A percentile compares a stretch with the other conserved stretches of the same genome.
phyloP scores from a whole-genome alignment of 2,329 filamentous ascomycete genomes.

The Arthroderma sp. region DNA sequence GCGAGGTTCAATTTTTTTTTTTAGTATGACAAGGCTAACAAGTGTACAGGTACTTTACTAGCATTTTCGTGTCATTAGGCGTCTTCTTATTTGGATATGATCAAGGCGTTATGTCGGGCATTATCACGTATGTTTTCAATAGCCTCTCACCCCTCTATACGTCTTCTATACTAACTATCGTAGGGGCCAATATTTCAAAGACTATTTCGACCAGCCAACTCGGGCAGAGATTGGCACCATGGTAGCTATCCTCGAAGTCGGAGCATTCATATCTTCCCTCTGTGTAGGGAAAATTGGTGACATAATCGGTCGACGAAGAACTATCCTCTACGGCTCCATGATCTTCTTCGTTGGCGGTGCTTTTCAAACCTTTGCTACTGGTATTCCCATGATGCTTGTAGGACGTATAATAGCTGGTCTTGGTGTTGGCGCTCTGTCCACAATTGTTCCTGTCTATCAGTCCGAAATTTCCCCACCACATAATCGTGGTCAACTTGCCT shows the following conservation, averaged over 20 bases:
- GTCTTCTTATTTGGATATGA: constrained; percentile 56
- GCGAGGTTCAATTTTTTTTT: constrained; percentile 17
- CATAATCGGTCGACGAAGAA: constrained; percentile 74
- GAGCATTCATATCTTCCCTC: constrained; percentile 81
- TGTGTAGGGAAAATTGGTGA: constrained; percentile 81
- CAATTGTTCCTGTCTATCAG: constrained; percentile 87
- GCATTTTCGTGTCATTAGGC: constrained; percentile 56
- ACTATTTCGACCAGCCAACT: constrained; percentile 84
- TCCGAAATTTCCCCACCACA: constrained; percentile 94
- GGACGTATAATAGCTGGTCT: constrained; percentile 75
- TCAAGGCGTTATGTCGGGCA: constrained; percentile 54
- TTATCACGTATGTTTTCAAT: constrained; percentile 57
- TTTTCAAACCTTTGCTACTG: constrained; percentile 66
- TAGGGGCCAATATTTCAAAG: constrained; percentile 69
- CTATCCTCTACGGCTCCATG: constrained; percentile 85
- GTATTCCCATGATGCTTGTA: constrained; percentile 78
- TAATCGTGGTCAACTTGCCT: constrained; percentile 87
- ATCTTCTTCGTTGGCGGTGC: constrained; percentile 78
- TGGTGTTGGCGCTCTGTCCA: constrained; percentile 77
- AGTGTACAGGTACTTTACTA: constrained; percentile 73
- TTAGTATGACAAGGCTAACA: background rate
- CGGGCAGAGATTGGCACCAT: constrained; percentile 85
- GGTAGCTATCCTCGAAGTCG: constrained; percentile 92
- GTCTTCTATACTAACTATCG: constrained; percentile 15
- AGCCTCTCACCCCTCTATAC: background rate